Evolutionary conservation across 306 rosid genomes (phyloP).

Genomic region (Vigna trinervia): DNA sequence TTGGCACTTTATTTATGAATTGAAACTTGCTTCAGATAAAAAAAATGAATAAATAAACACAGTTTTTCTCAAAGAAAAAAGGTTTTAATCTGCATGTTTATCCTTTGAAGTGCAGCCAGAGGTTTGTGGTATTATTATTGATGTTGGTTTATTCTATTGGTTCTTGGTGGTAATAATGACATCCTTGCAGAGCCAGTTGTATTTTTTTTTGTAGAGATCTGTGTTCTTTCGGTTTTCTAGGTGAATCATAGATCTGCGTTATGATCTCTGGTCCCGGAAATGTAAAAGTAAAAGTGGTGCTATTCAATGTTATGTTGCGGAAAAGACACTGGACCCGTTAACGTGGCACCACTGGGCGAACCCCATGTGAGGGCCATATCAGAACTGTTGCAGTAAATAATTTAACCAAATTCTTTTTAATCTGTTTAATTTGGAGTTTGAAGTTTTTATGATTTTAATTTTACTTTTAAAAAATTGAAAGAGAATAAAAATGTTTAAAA

Average conservation of each 20-base stretch:
- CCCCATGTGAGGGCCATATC: background rate
- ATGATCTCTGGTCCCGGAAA: conserved; percentile 37
- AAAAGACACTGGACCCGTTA: conserved; percentile 20
- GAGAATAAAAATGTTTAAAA: no score
- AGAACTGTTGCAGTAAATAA: background rate
- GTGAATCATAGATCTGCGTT: conserved; percentile 16
- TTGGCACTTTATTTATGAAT: background rate
- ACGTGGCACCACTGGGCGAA: conserved; percentile 50
- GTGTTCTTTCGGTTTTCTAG: background rate
- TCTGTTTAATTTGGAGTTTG: no score
- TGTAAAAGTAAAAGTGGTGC: conserved; percentile 29
- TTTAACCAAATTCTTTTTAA: background rate
- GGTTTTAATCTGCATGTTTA: background rate
- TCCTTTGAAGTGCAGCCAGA: background rate
- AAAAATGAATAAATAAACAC: no score
- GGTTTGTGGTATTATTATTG: background rate
- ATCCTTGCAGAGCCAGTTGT: conserved; percentile 23
- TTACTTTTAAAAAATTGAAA: no score
- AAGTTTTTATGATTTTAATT: no score
- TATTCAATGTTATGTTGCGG: conserved; percentile 7
- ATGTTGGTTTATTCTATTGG: background rate
- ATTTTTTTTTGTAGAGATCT: background rate
- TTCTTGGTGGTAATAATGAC: background rate
- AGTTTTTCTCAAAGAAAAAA: no score
- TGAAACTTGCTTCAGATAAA: background rate